phyloP scores from a whole-genome alignment of 1,284 basidiomycete species.

The Trametes pubescens region DNA sequence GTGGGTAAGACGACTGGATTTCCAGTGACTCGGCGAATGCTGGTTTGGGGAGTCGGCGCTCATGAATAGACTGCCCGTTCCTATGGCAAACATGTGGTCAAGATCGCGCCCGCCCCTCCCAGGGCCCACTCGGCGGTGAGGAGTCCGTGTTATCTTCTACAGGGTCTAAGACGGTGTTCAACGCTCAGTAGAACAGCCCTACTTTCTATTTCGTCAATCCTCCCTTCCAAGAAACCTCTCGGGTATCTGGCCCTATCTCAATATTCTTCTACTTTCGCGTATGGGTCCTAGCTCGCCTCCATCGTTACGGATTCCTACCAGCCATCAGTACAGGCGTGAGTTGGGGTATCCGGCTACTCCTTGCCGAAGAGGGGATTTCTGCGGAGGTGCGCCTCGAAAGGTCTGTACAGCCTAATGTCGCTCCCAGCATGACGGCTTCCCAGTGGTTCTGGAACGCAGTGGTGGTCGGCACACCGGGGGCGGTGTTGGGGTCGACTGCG shows the following conservation, averaged over 20 bases:
- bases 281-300: slow-evolving; percentile 10
- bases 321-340: background rate
- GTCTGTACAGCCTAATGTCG: background rate
- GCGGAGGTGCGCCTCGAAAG: background rate
- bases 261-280: slow-evolving; percentile 8
- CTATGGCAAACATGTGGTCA: too few relatives aligned
- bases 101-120: too few relatives aligned
- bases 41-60: too few relatives aligned
- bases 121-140: too few relatives aligned
- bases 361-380: background rate
- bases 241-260: background rate
- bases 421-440: background rate
- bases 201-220: background rate
- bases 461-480: too few relatives aligned
- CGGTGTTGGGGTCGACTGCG: background rate
- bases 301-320: background rate
- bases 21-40: too few relatives aligned
- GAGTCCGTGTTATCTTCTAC: too few relatives aligned
- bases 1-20: too few relatives aligned
- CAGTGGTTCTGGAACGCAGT: background rate
- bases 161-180: too few relatives aligned
- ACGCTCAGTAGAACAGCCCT: too few relatives aligned
- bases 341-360: background rate
- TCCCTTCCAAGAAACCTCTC: background rate
- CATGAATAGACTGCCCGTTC: too few relatives aligned